Percentiles rank a stretch among this genome's conserved stretches.
These are phyloP conservation scores for Sordaria brevicollis DNA, from an alignment of 495 filamentous ascomycete genomes.

Conservation along the genomic window DNA sequence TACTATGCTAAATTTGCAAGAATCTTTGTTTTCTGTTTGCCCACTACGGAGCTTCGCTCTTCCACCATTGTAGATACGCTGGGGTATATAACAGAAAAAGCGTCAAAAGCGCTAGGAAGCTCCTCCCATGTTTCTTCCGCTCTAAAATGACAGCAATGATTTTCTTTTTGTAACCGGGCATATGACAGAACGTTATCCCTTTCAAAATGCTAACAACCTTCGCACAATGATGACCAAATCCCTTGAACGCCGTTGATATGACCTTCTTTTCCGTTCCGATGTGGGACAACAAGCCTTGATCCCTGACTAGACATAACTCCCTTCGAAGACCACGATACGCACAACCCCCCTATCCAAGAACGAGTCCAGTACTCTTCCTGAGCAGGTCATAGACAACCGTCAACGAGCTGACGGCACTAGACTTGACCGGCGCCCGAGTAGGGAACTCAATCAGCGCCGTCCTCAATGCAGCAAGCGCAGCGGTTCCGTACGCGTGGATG, in stretches of 20 bases:
- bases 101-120: not conserved
- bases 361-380: conserved; percentile 47
- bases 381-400: conserved; percentile 50
- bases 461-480: conserved; percentile 53
- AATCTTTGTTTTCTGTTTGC: not conserved
- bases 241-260: not conserved
- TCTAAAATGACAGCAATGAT: not conserved
- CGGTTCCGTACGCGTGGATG: conserved; percentile 63
- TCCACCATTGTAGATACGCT: not conserved
- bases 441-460: conserved; percentile 61
- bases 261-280: not conserved
- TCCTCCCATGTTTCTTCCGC: not conserved
- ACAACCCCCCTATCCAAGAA: conserved; percentile 18
- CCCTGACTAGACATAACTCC: no score
- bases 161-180: not conserved
- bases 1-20: not conserved
- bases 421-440: conserved; percentile 33
- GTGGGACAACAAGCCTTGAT: not conserved
- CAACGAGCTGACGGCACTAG: conserved; percentile 46
- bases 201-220: not conserved
- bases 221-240: not conserved
- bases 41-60: not conserved
- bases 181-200: not conserved
- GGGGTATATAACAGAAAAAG: not conserved
- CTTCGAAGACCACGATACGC: not conserved